A percentile compares a stretch with the other conserved stretches of the same genome.
Evolutionary conservation across 2,329 filamentous ascomycete genomes (phyloP).

Genomic region (Arthrobotrys megalospora): DNA sequence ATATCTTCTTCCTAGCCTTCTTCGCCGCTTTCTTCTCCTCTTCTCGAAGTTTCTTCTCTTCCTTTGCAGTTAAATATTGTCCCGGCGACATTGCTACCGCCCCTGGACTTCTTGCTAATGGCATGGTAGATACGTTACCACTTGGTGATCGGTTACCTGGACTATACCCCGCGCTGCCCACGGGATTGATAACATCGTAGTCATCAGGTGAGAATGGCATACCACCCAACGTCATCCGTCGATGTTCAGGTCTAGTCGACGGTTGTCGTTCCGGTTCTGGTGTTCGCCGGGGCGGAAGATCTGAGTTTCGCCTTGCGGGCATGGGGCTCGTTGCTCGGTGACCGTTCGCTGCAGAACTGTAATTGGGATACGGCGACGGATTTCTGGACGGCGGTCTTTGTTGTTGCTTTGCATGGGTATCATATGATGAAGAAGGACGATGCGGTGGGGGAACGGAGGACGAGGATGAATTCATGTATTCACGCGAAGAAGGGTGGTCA

Average conservation of each 20-base stretch:
- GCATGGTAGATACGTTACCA: slow-evolving; percentile 55
- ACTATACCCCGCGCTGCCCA: slow-evolving; percentile 21
- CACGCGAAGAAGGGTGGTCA: slow-evolving; percentile 50
- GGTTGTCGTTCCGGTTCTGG: slow-evolving; percentile 41
- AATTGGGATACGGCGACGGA: slow-evolving; percentile 43
- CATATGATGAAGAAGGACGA: slow-evolving; percentile 28
- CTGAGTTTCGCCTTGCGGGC: slow-evolving; percentile 49
- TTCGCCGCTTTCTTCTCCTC: slow-evolving; percentile 60
- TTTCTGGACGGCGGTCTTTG: slow-evolving; percentile 28
- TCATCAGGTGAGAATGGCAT: slow-evolving; percentile 64
- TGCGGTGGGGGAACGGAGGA: slow-evolving; percentile 13
- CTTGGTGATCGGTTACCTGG: slow-evolving; percentile 49
- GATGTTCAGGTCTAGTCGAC: slow-evolving; percentile 38
- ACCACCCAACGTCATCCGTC: slow-evolving; percentile 61
- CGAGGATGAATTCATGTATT: slow-evolving; percentile 48
- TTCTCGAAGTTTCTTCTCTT: slow-evolving; percentile 52
- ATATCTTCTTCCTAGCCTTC: slow-evolving; percentile 62
- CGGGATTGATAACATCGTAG: slow-evolving; percentile 64
- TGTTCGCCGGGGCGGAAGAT: slow-evolving; percentile 46
- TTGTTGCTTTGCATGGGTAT: slow-evolving; percentile 24
- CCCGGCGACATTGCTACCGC: slow-evolving; percentile 49
- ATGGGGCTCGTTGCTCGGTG: slow-evolving; percentile 50
- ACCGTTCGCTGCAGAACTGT: slow-evolving; percentile 16
- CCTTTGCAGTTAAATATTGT: slow-evolving; percentile 58
- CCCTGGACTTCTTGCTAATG: slow-evolving; percentile 51